Conservation (phyloP, 139 green algal species). For the Pleodorina starrii region DNA sequence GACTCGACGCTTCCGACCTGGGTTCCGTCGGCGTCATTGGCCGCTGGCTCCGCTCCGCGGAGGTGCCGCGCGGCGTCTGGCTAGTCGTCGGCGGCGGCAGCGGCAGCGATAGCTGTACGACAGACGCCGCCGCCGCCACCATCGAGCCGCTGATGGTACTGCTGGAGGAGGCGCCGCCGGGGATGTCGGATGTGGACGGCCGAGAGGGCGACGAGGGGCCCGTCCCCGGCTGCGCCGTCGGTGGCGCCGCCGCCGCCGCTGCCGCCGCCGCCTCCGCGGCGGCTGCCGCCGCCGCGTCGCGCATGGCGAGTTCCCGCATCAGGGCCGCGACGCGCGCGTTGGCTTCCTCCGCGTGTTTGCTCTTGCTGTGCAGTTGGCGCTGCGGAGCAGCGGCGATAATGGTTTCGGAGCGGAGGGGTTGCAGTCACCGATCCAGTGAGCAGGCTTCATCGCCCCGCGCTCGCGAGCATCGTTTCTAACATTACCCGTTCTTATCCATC, state of each 20-base stretch:
- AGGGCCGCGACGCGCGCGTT: slow-evolving; percentile 10
- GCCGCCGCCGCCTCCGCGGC: background rate
- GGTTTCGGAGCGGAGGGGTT: too few relatives aligned
- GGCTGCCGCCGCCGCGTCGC: background rate
- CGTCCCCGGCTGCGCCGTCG: background rate
- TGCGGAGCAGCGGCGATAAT: too few relatives aligned
- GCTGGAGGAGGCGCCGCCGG: background rate
- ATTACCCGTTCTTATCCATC: too few relatives aligned
- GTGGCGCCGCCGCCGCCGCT: background rate
- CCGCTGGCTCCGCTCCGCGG: background rate
- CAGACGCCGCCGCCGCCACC: background rate
- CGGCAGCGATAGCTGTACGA: background rate
- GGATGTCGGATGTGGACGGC: background rate
- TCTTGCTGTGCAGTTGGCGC: slow-evolving; percentile 40
- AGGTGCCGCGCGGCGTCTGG: background rate
- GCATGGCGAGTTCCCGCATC: slow-evolving; percentile 16
- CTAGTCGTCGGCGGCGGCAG: background rate
- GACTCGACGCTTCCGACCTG: too few relatives aligned
- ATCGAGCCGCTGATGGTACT: background rate
- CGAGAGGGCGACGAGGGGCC: background rate
- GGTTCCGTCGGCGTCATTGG: background rate
- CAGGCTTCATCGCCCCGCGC: too few relatives aligned
- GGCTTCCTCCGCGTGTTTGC: slow-evolving; percentile 37
- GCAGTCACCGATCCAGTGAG: too few relatives aligned
- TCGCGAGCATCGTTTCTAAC: too few relatives aligned